These are phyloP conservation scores for Yamadazyma pseudoaaseri DNA, from an alignment of 1,139 yeast species.

Conservation along the genomic window DNA sequence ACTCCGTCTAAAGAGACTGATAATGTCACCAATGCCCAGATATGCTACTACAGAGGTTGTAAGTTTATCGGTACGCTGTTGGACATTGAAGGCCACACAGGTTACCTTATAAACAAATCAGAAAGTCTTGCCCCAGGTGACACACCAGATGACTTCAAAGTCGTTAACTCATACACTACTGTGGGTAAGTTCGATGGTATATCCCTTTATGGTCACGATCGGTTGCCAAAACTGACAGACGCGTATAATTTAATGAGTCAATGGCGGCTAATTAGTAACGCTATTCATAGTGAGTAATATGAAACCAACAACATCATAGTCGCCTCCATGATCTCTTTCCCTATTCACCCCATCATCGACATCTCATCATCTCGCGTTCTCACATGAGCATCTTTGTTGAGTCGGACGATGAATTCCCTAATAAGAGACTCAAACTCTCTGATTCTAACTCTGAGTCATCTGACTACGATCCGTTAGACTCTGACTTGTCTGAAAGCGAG, in stretches of 20 bases:
- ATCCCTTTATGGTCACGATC: slow-evolving; percentile 41
- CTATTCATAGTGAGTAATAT: slow-evolving; percentile 31
- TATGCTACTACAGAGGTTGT: slow-evolving; percentile 42
- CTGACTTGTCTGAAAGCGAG: slow-evolving; percentile 7
- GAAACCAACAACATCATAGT: too few relatives aligned
- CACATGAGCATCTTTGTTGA: slow-evolving; percentile 6
- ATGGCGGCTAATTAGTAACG: slow-evolving; percentile 31
- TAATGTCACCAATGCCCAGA: slow-evolving; percentile 13
- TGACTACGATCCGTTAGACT: slow-evolving; percentile 1
- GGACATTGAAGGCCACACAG: slow-evolving; percentile 22
- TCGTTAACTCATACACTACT: slow-evolving; percentile 28
- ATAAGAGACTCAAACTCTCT: slow-evolving; percentile 2
- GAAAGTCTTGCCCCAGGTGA: slow-evolving; percentile 27
- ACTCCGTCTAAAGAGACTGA: slow-evolving; percentile 29
- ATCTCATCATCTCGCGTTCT: not conserved
- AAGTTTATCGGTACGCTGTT: slow-evolving; percentile 31
- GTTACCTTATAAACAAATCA: slow-evolving; percentile 30
- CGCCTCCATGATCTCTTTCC: not conserved
- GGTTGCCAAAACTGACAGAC: slow-evolving; percentile 26
- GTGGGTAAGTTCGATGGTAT: slow-evolving; percentile 31
- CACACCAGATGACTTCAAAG: slow-evolving; percentile 19
- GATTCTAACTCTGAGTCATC: not conserved
- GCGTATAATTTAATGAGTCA: slow-evolving; percentile 37
- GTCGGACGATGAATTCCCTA: slow-evolving; percentile 2
- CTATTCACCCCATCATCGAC: not conserved